Conservation (phyloP, 2,329 filamentous ascomycete genomes). For the Dothistroma pini region DNA sequence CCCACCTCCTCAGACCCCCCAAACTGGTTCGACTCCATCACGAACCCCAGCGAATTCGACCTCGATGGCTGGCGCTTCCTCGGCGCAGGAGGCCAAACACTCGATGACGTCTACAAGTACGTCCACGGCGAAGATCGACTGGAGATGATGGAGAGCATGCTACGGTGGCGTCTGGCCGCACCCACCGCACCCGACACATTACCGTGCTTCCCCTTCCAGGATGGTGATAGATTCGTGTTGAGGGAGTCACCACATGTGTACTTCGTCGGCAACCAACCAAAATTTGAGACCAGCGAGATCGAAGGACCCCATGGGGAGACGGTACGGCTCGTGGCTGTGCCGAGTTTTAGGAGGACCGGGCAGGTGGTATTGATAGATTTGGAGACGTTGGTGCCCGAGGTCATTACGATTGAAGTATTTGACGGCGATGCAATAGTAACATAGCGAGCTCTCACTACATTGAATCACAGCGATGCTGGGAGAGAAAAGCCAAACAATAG, state of each 20-base stretch:
- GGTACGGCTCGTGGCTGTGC: constrained; percentile 77
- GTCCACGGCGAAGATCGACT: constrained; percentile 68
- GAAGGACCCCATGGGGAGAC: constrained; percentile 56
- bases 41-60: constrained; percentile 90
- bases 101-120: constrained; percentile 93
- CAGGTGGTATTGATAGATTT: constrained; percentile 80
- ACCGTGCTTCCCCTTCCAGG: constrained; percentile 96
- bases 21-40: constrained; percentile 83
- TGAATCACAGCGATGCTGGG: no score
- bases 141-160: constrained; percentile 90
- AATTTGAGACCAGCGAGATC: constrained; percentile 59
- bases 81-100: constrained; percentile 84
- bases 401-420: constrained; percentile 56
- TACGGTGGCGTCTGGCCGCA: constrained; percentile 84
- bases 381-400: constrained; percentile 76
- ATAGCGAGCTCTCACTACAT: neutral
- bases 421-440: constrained; percentile 10
- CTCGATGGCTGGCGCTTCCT: constrained; percentile 86
- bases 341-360: constrained; percentile 72
- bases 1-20: constrained; percentile 19
- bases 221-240: constrained; percentile 86
- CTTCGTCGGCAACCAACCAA: constrained; percentile 62
- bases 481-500: no score
- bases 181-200: constrained; percentile 95
- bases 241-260: constrained; percentile 83